Evolutionary conservation across 2,329 filamentous ascomycete species (phyloP).

Genomic region (Talaromyces sp.): DNA sequence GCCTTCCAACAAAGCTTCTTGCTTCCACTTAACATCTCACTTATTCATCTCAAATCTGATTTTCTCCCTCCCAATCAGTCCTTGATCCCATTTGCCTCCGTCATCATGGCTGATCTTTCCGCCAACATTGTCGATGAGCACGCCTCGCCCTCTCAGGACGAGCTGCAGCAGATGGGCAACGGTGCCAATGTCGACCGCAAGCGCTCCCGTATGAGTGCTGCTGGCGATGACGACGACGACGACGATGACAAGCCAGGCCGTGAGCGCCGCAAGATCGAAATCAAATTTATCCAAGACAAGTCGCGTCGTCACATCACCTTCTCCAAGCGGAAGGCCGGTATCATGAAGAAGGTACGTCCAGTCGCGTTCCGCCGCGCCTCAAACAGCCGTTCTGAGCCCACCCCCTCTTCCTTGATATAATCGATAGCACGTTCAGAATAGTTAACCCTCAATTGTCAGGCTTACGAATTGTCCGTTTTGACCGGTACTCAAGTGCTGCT

Average conservation of each 20-base stretch:
- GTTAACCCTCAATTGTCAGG: slow-evolving; percentile 54
- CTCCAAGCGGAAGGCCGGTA: slow-evolving; percentile 98
- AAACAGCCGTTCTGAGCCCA: neutral
- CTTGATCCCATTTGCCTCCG: slow-evolving; percentile 16
- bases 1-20: slow-evolving; percentile 12
- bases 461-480: slow-evolving; percentile 94
- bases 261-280: slow-evolving; percentile 99
- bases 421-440: neutral
- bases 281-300: slow-evolving; percentile 99
- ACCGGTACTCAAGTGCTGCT: slow-evolving; percentile 97
- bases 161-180: slow-evolving; percentile 62
- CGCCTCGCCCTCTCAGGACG: slow-evolving; percentile 70
- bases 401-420: neutral
- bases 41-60: slow-evolving; percentile 8
- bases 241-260: slow-evolving; percentile 97
- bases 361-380: slow-evolving; percentile 20
- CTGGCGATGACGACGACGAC: slow-evolving; percentile 91
- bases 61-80: neutral
- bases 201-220: slow-evolving; percentile 73
- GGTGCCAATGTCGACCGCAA: slow-evolving; percentile 69
- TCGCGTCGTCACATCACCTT: slow-evolving; percentile 99
- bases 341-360: slow-evolving; percentile 95
- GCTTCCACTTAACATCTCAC: slow-evolving; percentile 16
- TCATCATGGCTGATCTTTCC: slow-evolving; percentile 72
- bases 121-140: slow-evolving; percentile 70